Percentiles rank a stretch among this genome's conserved stretches.
Evolutionary conservation across 768 basidiomycete species (phyloP).

Genomic region (Nevesoporus exiguus): DNA sequence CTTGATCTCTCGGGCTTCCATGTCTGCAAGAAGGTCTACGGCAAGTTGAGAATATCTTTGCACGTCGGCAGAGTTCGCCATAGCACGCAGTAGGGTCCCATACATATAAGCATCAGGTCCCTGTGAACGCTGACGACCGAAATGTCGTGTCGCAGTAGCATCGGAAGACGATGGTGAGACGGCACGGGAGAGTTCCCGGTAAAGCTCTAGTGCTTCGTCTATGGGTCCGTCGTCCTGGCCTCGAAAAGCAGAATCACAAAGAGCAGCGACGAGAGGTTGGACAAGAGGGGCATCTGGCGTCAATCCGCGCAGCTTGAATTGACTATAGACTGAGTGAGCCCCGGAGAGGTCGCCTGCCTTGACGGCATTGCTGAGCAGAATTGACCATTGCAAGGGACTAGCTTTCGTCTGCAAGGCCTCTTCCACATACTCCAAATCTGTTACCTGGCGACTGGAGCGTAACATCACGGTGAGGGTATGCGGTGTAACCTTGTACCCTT

Average conservation of each 20-base stretch:
- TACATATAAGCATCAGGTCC: conserved; percentile 56
- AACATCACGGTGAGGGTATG: conserved; percentile 42
- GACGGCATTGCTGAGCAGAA: conserved; percentile 51
- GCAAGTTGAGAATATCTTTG: conserved; percentile 47
- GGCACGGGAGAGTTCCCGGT: conserved; percentile 42
- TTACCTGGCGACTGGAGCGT: conserved; percentile 36
- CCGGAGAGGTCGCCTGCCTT: conserved; percentile 35
- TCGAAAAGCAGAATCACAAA: conserved; percentile 41
- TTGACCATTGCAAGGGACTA: conserved; percentile 48
- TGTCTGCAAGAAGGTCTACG: conserved; percentile 58
- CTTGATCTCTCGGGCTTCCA: conserved; percentile 50
- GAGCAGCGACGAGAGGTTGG: conserved; percentile 49
- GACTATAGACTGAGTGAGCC: conserved; percentile 50
- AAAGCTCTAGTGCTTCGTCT: conserved; percentile 53
- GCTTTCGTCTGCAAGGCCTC: conserved; percentile 39
- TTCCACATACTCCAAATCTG: conserved; percentile 44
- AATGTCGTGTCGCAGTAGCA: conserved; percentile 8
- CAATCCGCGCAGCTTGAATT: conserved; percentile 42
- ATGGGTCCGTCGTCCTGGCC: conserved; percentile 41
- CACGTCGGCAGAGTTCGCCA: conserved; percentile 43
- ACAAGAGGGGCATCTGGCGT: conserved; percentile 49
- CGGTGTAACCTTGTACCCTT: conserved; percentile 32
- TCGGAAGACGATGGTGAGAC: conserved; percentile 25
- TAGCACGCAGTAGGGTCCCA: conserved; percentile 47
- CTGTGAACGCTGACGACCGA: conserved; percentile 33